Base-by-base conservation (phyloP, 108 stramenopile genomes). In the Discostella pseudostelligera region DNA sequence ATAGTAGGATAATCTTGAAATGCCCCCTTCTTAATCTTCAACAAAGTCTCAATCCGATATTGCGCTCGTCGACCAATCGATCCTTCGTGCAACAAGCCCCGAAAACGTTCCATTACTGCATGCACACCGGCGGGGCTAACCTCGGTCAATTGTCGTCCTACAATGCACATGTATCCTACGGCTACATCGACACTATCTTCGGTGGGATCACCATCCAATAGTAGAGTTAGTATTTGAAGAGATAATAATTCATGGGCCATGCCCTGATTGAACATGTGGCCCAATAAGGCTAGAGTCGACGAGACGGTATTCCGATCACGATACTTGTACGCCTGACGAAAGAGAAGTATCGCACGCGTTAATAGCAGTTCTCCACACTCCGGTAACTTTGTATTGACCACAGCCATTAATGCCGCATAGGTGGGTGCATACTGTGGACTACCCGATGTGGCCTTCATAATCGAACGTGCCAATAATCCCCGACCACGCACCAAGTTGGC, bases 141-240 rank as follows among this genome's bases (percentile, higher is more conserved):
- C 59, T 99, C 92, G 44, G 80, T 49, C 43, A 99, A 57, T 2
- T 87, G 74, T 53, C 85, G 72, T 2, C 96, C 96, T n/a, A 90
- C 86, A 54, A 95, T 86, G 69, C 87, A 89, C 51, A 94, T 81
- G 56, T 98, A 92, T 40, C 83, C 72, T 32, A 97, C 93, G 25
- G 97, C 99, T 35, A 99, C 94, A 74, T 98, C 97, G 10, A 98
- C 96, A 0, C 86, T 87, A 85, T 97, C 97, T 66, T 98, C 92
- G 45, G 99, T 99, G 8, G 97, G 96, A 50, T 92, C 86, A 10
- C 89, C 93, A 64, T 95, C 96, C 58, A 99, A 68, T 29, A 99
- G 76, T 26, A 99, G 80, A 5, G 94, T 95, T 29, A 98, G 81
- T 62, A 99, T 72, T 80, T 99, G 97, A 54, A 99, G 81, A 25